These are phyloP conservation scores for Trichoderma endophyticum DNA, from an alignment of 2,329 filamentous ascomycete genomes.

Conservation along the genomic window DNA sequence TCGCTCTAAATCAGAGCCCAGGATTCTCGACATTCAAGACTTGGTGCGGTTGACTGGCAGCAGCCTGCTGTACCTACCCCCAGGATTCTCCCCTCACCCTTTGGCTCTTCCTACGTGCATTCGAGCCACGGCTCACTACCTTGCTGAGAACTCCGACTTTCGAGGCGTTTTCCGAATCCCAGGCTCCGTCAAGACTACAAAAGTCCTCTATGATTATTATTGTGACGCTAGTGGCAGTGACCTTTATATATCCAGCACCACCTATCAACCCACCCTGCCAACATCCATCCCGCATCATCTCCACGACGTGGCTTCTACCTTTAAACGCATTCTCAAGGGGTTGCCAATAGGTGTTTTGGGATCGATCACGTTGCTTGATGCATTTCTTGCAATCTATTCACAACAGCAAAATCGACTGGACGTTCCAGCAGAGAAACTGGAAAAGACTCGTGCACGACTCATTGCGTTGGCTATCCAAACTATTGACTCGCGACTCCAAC, in stretches of 20 bases:
- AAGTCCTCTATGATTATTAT: conserved; percentile 62
- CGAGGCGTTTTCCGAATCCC: conserved; percentile 62
- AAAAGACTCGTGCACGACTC: conserved; percentile 58
- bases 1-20: conserved; percentile 44
- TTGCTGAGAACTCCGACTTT: conserved; percentile 54
- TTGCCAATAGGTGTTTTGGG: conserved; percentile 66
- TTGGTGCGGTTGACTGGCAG: conserved; percentile 62
- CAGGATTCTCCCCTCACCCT: conserved; percentile 55
- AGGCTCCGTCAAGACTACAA: conserved; percentile 55
- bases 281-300: conserved; percentile 56
- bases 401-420: conserved; percentile 53
- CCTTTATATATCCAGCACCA: conserved; percentile 53
- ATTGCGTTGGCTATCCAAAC: conserved; percentile 62
- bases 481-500: conserved; percentile 56
- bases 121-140: conserved; percentile 62
- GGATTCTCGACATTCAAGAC: conserved; percentile 52
- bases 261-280: conserved; percentile 57
- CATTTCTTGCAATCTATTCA: conserved; percentile 58
- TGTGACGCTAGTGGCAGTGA: conserved; percentile 47
- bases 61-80: conserved; percentile 58
- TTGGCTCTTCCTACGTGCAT: conserved; percentile 63
- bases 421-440: conserved; percentile 50
- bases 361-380: conserved; percentile 58
- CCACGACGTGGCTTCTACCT: conserved; percentile 65
- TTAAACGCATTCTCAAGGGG: conserved; percentile 62